Percentiles rank a stretch among this genome's conserved stretches.
Evolutionary conservation across 2,329 filamentous ascomycete genomes (phyloP).

Genomic region (Ophiostoma perfectum): DNA sequence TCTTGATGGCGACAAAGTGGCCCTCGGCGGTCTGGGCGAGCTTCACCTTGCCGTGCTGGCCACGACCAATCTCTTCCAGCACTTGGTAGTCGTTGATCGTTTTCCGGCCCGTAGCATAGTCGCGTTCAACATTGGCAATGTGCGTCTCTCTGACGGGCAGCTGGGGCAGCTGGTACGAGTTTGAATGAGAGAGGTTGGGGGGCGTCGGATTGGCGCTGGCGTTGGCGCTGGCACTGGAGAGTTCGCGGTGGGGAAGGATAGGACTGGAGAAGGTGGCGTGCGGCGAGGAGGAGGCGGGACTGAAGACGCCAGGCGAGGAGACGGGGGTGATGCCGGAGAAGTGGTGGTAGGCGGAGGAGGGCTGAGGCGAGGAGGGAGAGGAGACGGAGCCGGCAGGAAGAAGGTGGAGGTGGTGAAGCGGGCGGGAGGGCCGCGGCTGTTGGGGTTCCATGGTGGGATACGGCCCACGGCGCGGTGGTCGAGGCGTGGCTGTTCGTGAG

Average conservation of each 20-base stretch:
- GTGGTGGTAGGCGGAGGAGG: constrained; percentile 29
- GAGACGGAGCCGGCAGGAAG: constrained; percentile 29
- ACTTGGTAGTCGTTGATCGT: constrained; percentile 97
- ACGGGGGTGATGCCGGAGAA: constrained; percentile 48
- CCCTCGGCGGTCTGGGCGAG: constrained; percentile 70
- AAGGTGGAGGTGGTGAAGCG: constrained; percentile 34
- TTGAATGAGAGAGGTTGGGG: constrained; percentile 54
- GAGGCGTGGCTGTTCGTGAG: neutral
- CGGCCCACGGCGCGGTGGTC: constrained; percentile 19
- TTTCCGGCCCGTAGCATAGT: constrained; percentile 84
- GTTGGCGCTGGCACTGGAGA: neutral
- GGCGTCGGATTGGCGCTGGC: constrained; percentile 41
- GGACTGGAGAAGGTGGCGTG: constrained; percentile 40
- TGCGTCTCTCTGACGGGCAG: constrained; percentile 81
- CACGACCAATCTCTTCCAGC: constrained; percentile 89
- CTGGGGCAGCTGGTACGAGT: constrained; percentile 63
- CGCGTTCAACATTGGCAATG: constrained; percentile 84
- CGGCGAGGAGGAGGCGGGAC: constrained; percentile 39
- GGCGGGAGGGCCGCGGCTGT: constrained; percentile 28
- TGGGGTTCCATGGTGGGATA: constrained; percentile 30
- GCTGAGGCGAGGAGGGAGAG: constrained; percentile 38
- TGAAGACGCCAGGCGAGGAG: constrained; percentile 59
- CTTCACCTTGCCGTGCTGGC: constrained; percentile 97
- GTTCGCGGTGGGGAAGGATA: constrained; percentile 30
- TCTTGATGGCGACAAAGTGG: constrained; percentile 92